Percentiles rank a stretch among this genome's conserved stretches.
Conservation (phyloP, 768 basidiomycete species). For the Suillus paluster region DNA sequence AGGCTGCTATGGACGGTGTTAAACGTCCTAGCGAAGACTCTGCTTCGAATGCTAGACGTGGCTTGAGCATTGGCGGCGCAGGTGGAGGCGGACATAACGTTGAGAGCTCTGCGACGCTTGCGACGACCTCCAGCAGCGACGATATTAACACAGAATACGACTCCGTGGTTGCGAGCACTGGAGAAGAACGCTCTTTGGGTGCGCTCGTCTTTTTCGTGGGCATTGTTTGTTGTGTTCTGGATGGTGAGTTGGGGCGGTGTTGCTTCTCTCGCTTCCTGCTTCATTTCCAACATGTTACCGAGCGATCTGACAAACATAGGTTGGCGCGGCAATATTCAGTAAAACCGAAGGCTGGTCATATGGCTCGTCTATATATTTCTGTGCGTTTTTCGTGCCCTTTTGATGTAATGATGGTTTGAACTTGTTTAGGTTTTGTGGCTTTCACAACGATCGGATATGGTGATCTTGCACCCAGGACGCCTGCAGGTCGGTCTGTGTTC, state of each 20-base stretch:
- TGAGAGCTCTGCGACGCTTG: constrained; percentile 15
- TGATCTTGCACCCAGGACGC: constrained; percentile 63
- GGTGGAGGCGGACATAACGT: background rate
- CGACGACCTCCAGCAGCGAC: constrained; percentile 12
- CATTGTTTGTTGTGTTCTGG: constrained; percentile 80
- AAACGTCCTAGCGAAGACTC: constrained; percentile 1
- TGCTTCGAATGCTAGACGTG: too few relatives aligned
- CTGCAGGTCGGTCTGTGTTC: constrained; percentile 76
- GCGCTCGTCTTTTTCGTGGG: constrained; percentile 60
- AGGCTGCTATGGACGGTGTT: background rate
- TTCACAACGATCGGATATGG: constrained; percentile 80
- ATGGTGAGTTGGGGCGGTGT: constrained; percentile 44
- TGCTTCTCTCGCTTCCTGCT: background rate
- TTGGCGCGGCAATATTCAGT: constrained; percentile 71
- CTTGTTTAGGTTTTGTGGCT: constrained; percentile 60
- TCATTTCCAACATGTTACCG: background rate
- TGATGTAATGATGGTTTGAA: background rate
- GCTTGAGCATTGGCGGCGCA: background rate
- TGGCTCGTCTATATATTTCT: constrained; percentile 71
- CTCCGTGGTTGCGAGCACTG: constrained; percentile 30
- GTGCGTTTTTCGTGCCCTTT: constrained; percentile 42
- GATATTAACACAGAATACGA: constrained; percentile 20
- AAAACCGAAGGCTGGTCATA: constrained; percentile 73
- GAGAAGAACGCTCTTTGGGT: constrained; percentile 60
- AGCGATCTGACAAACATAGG: constrained; percentile 36